Evolutionary conservation across 306 rosid species (phyloP).

Genomic region (Malus orientalis): DNA sequence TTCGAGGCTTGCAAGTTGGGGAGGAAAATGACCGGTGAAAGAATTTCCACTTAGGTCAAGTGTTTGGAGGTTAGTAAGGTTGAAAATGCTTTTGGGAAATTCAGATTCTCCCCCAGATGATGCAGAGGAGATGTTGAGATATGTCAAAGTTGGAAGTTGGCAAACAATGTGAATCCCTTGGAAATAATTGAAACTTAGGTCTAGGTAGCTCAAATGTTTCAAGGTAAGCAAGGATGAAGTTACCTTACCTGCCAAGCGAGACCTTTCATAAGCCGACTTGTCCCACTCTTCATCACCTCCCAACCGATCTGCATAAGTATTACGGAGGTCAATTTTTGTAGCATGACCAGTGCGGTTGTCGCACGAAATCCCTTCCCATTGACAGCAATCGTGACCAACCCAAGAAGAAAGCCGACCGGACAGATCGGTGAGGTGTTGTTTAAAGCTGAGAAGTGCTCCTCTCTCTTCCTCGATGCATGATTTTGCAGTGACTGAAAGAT

Average conservation of each 20-base stretch:
- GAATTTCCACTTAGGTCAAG: not conserved
- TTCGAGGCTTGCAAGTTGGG: not conserved
- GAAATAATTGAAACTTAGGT: not conserved
- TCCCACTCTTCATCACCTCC: too few species aligned
- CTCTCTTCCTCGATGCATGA: not conserved
- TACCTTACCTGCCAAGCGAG: not conserved
- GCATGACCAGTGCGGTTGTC: not conserved
- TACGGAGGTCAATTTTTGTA: not conserved
- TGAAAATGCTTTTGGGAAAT: constrained; percentile 16
- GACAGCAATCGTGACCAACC: not conserved
- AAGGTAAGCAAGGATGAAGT: not conserved
- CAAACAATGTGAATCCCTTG: not conserved
- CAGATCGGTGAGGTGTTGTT: not conserved
- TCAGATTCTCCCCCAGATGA: not conserved
- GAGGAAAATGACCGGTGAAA: not conserved
- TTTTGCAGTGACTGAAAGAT: not conserved
- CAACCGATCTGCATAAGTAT: not conserved
- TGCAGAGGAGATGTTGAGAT: not conserved
- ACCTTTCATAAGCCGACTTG: fast-evolving
- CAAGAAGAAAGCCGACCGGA: not conserved
- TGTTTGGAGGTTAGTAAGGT: not conserved
- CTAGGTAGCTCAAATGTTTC: not conserved
- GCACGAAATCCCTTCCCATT: constrained; percentile 3
- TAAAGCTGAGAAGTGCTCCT: not conserved
- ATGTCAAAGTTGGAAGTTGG: not conserved